A percentile compares a stretch with the other conserved stretches of the same genome.
Conservation (phyloP, 2,329 filamentous ascomycete genomes). For the Fusarium dlaminii region DNA sequence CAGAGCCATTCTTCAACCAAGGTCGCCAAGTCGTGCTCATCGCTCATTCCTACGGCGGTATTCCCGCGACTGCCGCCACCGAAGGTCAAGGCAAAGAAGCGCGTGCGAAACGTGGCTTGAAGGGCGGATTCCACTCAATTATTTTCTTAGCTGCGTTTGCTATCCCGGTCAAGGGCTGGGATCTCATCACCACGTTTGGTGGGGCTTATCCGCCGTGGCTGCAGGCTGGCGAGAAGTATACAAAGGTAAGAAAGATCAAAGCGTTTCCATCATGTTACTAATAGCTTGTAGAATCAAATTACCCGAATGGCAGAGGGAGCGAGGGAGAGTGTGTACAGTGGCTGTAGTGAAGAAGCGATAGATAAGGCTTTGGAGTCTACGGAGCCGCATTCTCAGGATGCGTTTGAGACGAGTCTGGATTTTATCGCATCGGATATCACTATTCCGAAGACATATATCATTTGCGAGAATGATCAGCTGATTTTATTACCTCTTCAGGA, state of each 20-base stretch:
- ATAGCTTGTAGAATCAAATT: neutral
- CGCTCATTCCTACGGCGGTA: conserved; percentile 20
- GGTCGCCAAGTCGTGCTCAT: neutral
- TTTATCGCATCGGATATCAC: conserved; percentile 14
- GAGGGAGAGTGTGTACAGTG: neutral
- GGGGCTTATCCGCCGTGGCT: conserved; percentile 9
- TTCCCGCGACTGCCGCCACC: conserved; percentile 7
- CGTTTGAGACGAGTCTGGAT: conserved; percentile 12
- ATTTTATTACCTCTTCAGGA: neutral
- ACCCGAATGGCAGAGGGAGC: neutral
- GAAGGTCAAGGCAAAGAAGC: neutral
- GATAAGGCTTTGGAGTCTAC: neutral
- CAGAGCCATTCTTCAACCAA: neutral
- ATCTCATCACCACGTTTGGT: conserved; percentile 12
- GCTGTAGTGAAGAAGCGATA: neutral
- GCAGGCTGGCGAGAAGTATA: neutral
- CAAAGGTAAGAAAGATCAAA: neutral
- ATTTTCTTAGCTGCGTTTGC: conserved; percentile 17
- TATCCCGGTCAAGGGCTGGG: conserved; percentile 19
- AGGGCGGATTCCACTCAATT: conserved; percentile 6
- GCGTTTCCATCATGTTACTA: neutral
- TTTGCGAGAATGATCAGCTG: conserved; percentile 13
- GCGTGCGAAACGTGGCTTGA: neutral
- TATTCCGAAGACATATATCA: conserved; percentile 7
- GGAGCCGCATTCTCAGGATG: conserved; percentile 18